Conservation (phyloP, 176 grass and related monocot species). For the Urochloa ruziziensis region DNA sequence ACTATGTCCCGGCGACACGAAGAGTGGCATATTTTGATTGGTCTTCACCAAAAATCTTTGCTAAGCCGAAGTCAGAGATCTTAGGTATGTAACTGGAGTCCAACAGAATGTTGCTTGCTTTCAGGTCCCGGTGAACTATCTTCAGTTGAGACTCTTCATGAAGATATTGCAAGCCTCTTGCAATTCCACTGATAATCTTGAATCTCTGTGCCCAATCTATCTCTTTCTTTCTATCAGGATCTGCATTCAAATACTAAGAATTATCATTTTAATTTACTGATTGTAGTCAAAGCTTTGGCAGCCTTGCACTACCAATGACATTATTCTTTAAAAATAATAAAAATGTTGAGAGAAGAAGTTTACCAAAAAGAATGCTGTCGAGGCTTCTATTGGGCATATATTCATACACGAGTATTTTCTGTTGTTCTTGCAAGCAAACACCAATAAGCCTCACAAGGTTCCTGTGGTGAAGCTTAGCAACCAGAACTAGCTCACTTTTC, state of each 20-base stretch:
- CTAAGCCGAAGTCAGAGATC: conserved; percentile 65
- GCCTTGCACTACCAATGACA: background rate
- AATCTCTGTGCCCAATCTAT: conserved; percentile 46
- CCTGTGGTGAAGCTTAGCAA: conserved; percentile 38
- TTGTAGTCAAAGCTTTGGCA: background rate
- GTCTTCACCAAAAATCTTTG: conserved; percentile 47
- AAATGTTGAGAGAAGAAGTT: background rate
- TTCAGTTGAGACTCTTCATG: conserved; percentile 65
- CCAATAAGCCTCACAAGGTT: conserved; percentile 44
- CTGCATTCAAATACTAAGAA: conserved; percentile 11
- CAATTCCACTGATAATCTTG: conserved; percentile 44
- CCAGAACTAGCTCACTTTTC: conserved; percentile 34
- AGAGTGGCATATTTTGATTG: conserved; percentile 40
- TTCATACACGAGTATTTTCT: conserved; percentile 44
- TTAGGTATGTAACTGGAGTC: conserved; percentile 46
- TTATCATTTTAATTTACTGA: background rate
- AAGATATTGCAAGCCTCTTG: conserved; percentile 60
- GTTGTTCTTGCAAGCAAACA: conserved; percentile 38
- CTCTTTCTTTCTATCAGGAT: background rate
- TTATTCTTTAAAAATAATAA: too few relatives aligned
- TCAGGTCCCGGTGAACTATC: conserved; percentile 53
- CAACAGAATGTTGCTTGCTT: conserved; percentile 31
- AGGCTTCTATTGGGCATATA: conserved; percentile 51
- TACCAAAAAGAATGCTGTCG: conserved; percentile 48
- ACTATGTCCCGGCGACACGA: conserved; percentile 60